Percentiles rank a stretch among this genome's conserved stretches.
Conservation (phyloP, 176 grass and related monocot species). For the Dactylis glomerata region DNA sequence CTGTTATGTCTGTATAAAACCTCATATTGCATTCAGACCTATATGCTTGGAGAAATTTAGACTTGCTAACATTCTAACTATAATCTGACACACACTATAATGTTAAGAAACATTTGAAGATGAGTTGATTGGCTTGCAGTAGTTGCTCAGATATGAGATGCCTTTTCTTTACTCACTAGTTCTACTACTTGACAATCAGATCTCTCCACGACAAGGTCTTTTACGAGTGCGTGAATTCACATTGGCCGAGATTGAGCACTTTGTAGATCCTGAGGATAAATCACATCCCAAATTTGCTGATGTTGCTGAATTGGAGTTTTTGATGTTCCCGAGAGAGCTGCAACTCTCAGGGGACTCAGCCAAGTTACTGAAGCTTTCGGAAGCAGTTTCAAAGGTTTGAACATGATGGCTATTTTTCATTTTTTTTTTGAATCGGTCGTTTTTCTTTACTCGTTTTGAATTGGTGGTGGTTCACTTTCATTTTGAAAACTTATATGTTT, state of each 20-base stretch:
- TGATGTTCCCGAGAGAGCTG: constrained; percentile 73
- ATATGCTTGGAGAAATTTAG: not conserved
- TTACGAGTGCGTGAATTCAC: constrained; percentile 84
- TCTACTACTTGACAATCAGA: constrained; percentile 37
- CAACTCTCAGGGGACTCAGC: constrained; percentile 64
- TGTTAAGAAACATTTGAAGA: not conserved
- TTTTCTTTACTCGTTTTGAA: not conserved
- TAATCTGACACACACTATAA: not conserved
- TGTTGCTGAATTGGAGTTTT: constrained; percentile 65
- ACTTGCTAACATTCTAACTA: not conserved
- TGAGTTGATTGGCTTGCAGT: not conserved
- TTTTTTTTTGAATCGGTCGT: not conserved
- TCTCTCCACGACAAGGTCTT: constrained; percentile 86
- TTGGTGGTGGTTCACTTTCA: not conserved
- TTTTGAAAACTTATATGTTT: not conserved
- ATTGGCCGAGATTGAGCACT: constrained; percentile 83
- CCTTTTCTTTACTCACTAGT: not conserved
- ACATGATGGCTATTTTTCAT: not conserved
- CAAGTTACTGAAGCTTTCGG: constrained; percentile 52
- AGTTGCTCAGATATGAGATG: not conserved
- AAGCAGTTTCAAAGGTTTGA: constrained; percentile 64
- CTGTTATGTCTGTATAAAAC: not conserved
- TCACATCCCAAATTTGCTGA: constrained; percentile 79
- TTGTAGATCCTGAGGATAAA: constrained; percentile 82
- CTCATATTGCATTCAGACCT: not conserved